Base-by-base conservation (phyloP, 352 stramenopile genomes). In the Aphanomyces euteiches region DNA sequence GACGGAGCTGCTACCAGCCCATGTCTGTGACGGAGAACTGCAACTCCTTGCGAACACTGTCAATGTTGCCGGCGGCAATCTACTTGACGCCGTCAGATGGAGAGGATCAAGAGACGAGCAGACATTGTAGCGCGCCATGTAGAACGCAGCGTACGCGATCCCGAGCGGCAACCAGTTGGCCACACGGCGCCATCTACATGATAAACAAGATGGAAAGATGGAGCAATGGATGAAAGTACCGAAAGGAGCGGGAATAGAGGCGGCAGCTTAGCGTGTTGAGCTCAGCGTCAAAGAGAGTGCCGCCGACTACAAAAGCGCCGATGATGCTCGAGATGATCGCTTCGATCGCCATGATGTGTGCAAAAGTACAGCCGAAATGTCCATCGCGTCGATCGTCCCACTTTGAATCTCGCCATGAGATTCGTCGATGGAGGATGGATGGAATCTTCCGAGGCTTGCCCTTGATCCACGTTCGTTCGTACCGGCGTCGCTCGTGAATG, bases 101-200 rank as follows among this genome's bases (percentile, higher is more conserved):
- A 43, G 39, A 15, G 57, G 38, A 53, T 28, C 5, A 7, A 64
- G 21, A 17, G 17, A 7, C 19, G 34, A 17, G 28, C 57, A n/a
- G 21, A 92, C 84, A 21, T 66, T 66, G 71, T 92, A 92, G 15
- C 84, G 75, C 40, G 84, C 81, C 84, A 89, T 92, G 77, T 92
- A 90, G 74, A 92, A 92, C 28, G 82, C 81, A 1, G 84, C 81
- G 65, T 92, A 89, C 37, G 82, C 82, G 12, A 90, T 67, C 41
- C 84, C 82, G 80, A 92, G 88, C 6, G 84, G 82, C 72, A 92
- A 88, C 81, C 81, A 90, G 69, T 92, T 90, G 67, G 84, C 76
- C 19, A 90, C 74, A 45, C 84, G 80, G 28, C 84, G 79, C 82
- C 80, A 90, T 76, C 78, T 82, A 57, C 7, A n/a, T n/a, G n/a